Base-by-base conservation (phyloP, 2,329 filamentous ascomycete genomes). In the Lachnellula arida region DNA sequence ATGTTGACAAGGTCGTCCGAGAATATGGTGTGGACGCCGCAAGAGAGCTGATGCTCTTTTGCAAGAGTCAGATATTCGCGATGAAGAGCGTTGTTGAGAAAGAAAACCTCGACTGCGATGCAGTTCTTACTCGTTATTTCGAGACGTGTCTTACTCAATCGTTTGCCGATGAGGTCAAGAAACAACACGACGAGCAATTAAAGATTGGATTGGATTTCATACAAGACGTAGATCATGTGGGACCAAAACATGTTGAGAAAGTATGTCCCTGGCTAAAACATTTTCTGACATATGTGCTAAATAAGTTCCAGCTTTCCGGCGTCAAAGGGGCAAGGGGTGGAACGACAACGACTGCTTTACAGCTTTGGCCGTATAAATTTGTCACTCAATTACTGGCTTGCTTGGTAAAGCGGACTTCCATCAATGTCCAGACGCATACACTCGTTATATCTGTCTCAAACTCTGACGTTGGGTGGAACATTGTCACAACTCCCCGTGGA, bases 311-410 rank as follows among this genome's bases (percentile, higher is more conserved):
- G 61, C 34, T 59, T 14, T 59, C 57, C 1, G 60, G 61, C n/a
- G 53, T 63, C 11, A 61, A 64, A 49, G 54, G 55, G 23, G 57
- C 53, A 5, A 54, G 44, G 32, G 57, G 23, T 22, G 55, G 44
- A 12, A 47, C 54, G 23, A 46, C 51, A 6, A 55, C 51, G 23
- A 60, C 55, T 2, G 63, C 63, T 7, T 53, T 50, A 9, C 50
- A 55, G 34, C 48, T 81, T 15, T 82, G 78, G 78, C 81, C 83
- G 1, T 85, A 85, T 67, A 86, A 86, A 63, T 73, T 85, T 12
- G 75, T 86, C 3, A 71, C 76, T 0, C 75, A 75, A 40, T 75
- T 84, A 0, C 69, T 85, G 1, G 70, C 76, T 47, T 72, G 78
- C 0, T 64, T 81, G 4, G 71, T 76, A 17, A 25, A 44, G 5